A percentile compares a stretch with the other conserved stretches of the same genome.
These are phyloP conservation scores for Podospora comata DNA, from an alignment of 495 filamentous ascomycete species.

Conservation along the genomic window DNA sequence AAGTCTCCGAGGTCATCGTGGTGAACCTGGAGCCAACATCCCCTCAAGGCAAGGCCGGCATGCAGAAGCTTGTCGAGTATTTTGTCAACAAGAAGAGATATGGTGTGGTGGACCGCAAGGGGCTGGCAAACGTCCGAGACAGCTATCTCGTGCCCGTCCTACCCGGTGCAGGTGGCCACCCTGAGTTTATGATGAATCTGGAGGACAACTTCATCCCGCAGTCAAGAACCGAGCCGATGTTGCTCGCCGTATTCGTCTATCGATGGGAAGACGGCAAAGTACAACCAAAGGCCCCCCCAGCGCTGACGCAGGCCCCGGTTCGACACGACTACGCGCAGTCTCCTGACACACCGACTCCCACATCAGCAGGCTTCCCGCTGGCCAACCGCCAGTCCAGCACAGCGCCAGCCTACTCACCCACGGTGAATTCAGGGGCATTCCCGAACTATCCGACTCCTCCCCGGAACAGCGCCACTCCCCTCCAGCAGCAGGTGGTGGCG, in stretches of 20 bases:
- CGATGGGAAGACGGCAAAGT: conserved; percentile 44
- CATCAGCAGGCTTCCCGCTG: conserved; percentile 19
- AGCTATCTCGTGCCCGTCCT: conserved; percentile 76
- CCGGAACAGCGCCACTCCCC: conserved; percentile 31
- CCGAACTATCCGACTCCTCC: conserved; percentile 31
- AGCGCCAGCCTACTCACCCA: conserved; percentile 47
- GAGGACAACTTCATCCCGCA: conserved; percentile 69
- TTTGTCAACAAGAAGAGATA: conserved; percentile 73
- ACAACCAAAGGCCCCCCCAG: conserved; percentile 28
- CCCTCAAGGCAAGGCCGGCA: conserved; percentile 52
- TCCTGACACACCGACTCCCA: conserved; percentile 28
- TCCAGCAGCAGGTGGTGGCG: conserved; percentile 31
- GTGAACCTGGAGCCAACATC: conserved; percentile 59
- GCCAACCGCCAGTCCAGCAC: conserved; percentile 39
- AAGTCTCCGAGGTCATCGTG: conserved; percentile 68
- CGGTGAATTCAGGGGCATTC: conserved; percentile 45
- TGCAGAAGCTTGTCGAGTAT: conserved; percentile 72
- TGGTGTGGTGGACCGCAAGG: conserved; percentile 73
- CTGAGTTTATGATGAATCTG: conserved; percentile 74
- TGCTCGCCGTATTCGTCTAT: conserved; percentile 75
- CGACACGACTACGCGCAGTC: conserved; percentile 20
- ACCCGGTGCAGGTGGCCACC: conserved; percentile 51
- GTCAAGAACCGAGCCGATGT: conserved; percentile 61
- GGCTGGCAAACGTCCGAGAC: conserved; percentile 66
- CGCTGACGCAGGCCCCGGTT: conserved; percentile 11